Base-by-base conservation (phyloP, 108 stramenopile genomes). In the Fistulifera pelliculosa region DNA sequence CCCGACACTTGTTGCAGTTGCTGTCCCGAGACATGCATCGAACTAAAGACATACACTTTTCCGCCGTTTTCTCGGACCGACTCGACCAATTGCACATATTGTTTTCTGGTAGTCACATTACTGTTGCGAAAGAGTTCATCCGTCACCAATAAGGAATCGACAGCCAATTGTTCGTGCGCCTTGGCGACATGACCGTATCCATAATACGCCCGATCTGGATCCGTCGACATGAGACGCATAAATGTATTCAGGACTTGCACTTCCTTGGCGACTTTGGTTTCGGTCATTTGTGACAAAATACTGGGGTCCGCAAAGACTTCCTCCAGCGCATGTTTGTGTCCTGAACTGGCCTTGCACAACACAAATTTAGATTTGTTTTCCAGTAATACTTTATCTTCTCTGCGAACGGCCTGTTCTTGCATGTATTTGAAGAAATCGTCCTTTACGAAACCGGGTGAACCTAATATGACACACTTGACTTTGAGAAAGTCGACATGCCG, bases 201-300 rank as follows among this genome's bases (percentile, higher is more conserved):
- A 75, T 99, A 99, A 62, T 88, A 92, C 24, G 96, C 96, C 44
- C 87, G 76, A 35, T 97, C 96, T 0, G 94, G 92, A 58, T 96
- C 66, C 6, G 68, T 71, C 50, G 87, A 80, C 58, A 99, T 81
- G 81, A 90, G 82, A 38, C 85, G 68, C 77, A 93, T 94, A 64
- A 99, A 99, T 48, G 71, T 67, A 35, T 90, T 76, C 21, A 98
- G 66, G 11, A 86, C 83, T 53, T 77, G 64, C 41, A 99, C 94
- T 64, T 99, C 96, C 49, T 74, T 76, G 26, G 81, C 93, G 16
- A 94, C 77, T 62, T 95, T 93, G 27, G 95, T 93, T 52, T 96
- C 88, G 0, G 84, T 74, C 51, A 97, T 84, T 55, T 68, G 71
- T 12, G 74, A 42, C 58, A 75, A 70, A n/a, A 97, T 77, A n/a